A percentile compares a stretch with the other conserved stretches of the same genome.
phyloP scores from a whole-genome alignment of 306 rosid species.

The Gillenia trifoliata region DNA sequence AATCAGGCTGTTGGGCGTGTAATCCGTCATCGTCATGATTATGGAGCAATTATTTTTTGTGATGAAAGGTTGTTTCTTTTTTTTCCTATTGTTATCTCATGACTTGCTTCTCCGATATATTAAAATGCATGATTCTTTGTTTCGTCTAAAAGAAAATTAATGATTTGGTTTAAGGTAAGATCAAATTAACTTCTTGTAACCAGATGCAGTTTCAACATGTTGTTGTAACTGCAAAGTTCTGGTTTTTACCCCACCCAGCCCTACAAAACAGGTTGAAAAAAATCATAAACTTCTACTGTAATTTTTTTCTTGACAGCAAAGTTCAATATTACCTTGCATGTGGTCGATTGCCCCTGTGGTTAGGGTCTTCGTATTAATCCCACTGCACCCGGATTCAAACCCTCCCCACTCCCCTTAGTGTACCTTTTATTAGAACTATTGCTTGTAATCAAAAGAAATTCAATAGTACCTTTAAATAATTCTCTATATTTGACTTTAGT shows the following conservation, averaged over 20 bases:
- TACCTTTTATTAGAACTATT: no score
- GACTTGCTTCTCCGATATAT: background rate
- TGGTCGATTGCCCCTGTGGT: no score
- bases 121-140: background rate
- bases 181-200: background rate
- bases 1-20: conserved; percentile 99
- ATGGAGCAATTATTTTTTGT: conserved; percentile 88
- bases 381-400: no score
- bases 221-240: background rate
- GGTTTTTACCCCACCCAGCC: background rate
- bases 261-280: background rate
- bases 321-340: background rate
- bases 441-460: no score
- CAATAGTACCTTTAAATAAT: background rate
- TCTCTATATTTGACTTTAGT: background rate
- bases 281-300: background rate
- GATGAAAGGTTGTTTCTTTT: conserved; percentile 68
- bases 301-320: background rate
- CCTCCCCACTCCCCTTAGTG: no score
- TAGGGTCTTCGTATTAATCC: no score
- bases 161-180: background rate
- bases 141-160: background rate
- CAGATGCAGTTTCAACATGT: background rate
- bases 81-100: background rate
- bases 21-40: conserved; percentile 94